phyloP scores from a whole-genome alignment of 2,329 filamentous ascomycete genomes.

The Sordariomycetes sp. region DNA sequence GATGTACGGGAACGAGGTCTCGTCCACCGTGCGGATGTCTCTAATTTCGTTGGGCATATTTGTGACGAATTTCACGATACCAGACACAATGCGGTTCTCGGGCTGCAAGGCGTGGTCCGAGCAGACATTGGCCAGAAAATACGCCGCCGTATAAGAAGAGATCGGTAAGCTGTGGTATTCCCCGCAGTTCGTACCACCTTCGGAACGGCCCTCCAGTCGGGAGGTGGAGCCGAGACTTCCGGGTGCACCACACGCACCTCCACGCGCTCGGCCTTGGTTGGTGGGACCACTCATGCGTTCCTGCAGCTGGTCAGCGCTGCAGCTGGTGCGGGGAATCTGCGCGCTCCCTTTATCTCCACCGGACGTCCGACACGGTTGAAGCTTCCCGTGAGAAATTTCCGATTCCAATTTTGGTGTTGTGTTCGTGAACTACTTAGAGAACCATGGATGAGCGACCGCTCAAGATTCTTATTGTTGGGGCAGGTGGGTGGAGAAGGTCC shows the following conservation, averaged over 20 bases:
- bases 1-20: conserved; percentile 27
- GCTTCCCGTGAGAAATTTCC: not conserved
- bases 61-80: not conserved
- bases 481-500: conserved; percentile 7
- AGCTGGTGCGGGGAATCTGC: not conserved
- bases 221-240: not conserved
- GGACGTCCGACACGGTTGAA: not conserved
- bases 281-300: not conserved
- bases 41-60: conserved; percentile 18
- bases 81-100: not conserved
- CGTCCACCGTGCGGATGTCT: conserved; percentile 17
- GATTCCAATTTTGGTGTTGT: not conserved
- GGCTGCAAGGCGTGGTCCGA: not conserved
- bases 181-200: not conserved
- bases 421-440: not conserved
- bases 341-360: not conserved
- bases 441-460: conserved; percentile 1
- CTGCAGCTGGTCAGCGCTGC: not conserved
- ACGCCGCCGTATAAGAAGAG: not conserved
- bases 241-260: not conserved
- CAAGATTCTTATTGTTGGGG: conserved; percentile 12
- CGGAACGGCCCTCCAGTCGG: not conserved
- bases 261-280: not conserved
- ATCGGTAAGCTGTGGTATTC: not conserved
- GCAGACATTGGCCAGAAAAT: not conserved